Evolutionary conservation across 2,329 filamentous ascomycete species (phyloP).

Genomic region (Pseudogymnoascus destructans): DNA sequence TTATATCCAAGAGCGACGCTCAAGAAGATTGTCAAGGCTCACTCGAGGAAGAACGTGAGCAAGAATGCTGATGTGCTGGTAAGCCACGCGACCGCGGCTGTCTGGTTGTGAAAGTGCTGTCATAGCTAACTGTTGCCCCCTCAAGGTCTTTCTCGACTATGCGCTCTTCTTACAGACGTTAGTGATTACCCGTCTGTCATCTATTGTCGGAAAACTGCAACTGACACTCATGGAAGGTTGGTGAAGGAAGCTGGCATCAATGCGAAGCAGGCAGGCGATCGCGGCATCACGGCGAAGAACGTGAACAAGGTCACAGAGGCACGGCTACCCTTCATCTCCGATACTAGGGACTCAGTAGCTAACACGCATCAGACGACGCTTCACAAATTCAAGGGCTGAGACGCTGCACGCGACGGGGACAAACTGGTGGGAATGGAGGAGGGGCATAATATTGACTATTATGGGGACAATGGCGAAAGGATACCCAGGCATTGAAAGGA

Average conservation of each 20-base stretch:
- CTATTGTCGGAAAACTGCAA: background rate
- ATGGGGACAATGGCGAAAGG: background rate
- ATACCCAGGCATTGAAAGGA: background rate
- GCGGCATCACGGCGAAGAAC: slow-evolving; percentile 58
- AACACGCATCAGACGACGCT: slow-evolving; percentile 18
- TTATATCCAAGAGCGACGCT: slow-evolving; percentile 73
- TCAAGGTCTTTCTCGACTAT: slow-evolving; percentile 75
- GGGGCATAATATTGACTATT: background rate
- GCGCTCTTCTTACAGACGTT: slow-evolving; percentile 64
- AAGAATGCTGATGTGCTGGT: slow-evolving; percentile 82
- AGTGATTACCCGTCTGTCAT: slow-evolving; percentile 17
- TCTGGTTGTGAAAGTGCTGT: background rate
- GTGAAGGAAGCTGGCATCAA: slow-evolving; percentile 69
- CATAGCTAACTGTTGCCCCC: slow-evolving; percentile 5
- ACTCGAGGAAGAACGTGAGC: slow-evolving; percentile 65
- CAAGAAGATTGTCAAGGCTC: slow-evolving; percentile 82
- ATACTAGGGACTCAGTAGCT: no score
- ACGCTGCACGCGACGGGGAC: background rate
- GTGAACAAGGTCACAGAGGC: slow-evolving; percentile 68
- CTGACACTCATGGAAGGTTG: slow-evolving; percentile 36
- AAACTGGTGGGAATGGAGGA: background rate
- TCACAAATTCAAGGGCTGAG: slow-evolving; percentile 25
- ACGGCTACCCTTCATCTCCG: slow-evolving; percentile 28
- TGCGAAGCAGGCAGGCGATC: slow-evolving; percentile 61
- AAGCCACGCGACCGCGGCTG: slow-evolving; percentile 23